Evolutionary conservation across 2,329 filamentous ascomycete species (phyloP), one percentile per base, ranked within the genome.

Genomic region (Aureobasidium sp.): DNA sequence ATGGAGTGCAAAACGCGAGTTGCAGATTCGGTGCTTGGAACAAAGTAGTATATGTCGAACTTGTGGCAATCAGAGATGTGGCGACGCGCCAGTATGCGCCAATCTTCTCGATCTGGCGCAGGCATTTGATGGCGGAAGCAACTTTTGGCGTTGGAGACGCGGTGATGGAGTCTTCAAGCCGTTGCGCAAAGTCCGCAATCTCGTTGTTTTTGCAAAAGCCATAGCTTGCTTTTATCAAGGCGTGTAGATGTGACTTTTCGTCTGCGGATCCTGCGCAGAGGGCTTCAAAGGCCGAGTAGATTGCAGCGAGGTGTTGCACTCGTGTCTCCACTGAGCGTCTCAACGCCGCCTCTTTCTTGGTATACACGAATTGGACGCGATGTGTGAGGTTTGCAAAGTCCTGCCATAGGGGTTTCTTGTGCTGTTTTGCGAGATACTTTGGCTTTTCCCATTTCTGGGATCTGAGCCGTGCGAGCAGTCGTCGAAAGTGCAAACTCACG

Each of bases 381-480:
- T 60, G 58, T 3, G 27, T 6, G 7, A 60, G 37, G 19, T 53
- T 54, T 3, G 47, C 17, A 46, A 60, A 53, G 37, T 60, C 47
- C 19, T 54, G 47, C 58, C 58, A 60, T 9, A 60, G 17, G 21
- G 58, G 47, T 15, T 60, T 60, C 15, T 60, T 60, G n/a, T 60
- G 58, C 8, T 42, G 35, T 53, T 38, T 43, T 0, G 37, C 27
- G 1, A 60, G 58, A 60, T 60, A 42, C 15, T 60, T 60, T 11
- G 58, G 58, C 17, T 54, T 60, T 13, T 45, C 23, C 58, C 58
- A 60, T 21, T 60, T 60, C 0, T 1, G 13, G 1, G 58, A 60
- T 35, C 58, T 11, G 1, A 60, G 31, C 9, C 47, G 15, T 10
- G 47, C 58, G 23, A 54, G 47, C 4, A 60, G 29, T 19, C 58